Percentiles rank a stretch among this genome's conserved stretches.
phyloP scores from a whole-genome alignment of 148 eudicot genomes.

The Persicaria maculosa region DNA sequence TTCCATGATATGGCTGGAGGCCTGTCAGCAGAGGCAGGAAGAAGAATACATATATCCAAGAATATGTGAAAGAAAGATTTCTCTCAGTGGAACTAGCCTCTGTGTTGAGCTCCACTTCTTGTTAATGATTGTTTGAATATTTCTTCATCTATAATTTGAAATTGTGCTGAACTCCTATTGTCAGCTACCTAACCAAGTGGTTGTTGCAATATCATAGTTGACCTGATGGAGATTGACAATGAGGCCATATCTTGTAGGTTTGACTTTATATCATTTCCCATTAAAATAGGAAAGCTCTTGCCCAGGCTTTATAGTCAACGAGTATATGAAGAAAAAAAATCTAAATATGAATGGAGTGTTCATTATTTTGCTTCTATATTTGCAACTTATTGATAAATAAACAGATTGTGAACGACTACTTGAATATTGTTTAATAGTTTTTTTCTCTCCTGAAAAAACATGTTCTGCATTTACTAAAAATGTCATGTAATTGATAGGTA shows the following conservation, averaged over 20 bases:
- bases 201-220: constrained; percentile 5
- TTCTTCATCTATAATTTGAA: background rate
- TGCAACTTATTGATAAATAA: background rate
- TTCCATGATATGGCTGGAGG: background rate
- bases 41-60: background rate
- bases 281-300: background rate
- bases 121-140: constrained; percentile 2
- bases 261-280: background rate
- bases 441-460: background rate
- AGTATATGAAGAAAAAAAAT: background rate
- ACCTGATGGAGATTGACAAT: background rate
- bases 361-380: background rate
- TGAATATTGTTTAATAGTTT: background rate
- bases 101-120: background rate
- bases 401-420: background rate
- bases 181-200: background rate
- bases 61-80: background rate
- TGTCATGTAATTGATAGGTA: background rate
- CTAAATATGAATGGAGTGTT: background rate
- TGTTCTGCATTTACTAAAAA: background rate
- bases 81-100: background rate
- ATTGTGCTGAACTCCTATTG: background rate
- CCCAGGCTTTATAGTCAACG: background rate
- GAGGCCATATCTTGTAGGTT: constrained; percentile 1
- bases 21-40: background rate